Conservation (phyloP, 495 filamentous ascomycete genomes). For the Penicillium egyptiacum region DNA sequence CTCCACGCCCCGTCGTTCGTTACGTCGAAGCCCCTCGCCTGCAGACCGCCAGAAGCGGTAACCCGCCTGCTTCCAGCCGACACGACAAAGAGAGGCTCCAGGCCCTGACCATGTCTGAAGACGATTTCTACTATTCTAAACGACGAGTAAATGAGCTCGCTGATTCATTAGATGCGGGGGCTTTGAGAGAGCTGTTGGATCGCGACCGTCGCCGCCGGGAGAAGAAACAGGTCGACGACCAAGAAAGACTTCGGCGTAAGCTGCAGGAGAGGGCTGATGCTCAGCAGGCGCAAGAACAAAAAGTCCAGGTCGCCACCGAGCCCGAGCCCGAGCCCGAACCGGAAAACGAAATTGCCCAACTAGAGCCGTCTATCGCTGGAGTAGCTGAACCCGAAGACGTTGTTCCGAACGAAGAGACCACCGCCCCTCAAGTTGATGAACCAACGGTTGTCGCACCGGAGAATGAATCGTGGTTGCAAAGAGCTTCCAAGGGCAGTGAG, state of each 20-base stretch:
- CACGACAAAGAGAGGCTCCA: slow-evolving; percentile 42
- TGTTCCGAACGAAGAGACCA: not conserved
- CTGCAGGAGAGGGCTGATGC: slow-evolving; percentile 69
- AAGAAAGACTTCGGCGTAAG: slow-evolving; percentile 66
- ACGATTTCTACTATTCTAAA: slow-evolving; percentile 59
- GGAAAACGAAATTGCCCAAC: not conserved
- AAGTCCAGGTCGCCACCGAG: slow-evolving; percentile 26
- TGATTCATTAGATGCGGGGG: slow-evolving; percentile 75
- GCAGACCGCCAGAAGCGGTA: slow-evolving; percentile 35
- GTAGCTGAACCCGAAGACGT: slow-evolving; percentile 2
- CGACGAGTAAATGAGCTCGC: slow-evolving; percentile 78
- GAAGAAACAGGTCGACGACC: slow-evolving; percentile 67
- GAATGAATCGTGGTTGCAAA: slow-evolving; percentile 38
- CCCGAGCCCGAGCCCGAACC: slow-evolving; percentile 6
- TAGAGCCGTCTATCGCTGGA: slow-evolving; percentile 6
- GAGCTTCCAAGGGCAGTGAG: slow-evolving; percentile 30
- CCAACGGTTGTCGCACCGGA: slow-evolving; percentile 10
- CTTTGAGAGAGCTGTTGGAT: slow-evolving; percentile 80
- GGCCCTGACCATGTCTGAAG: slow-evolving; percentile 54
- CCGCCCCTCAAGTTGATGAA: slow-evolving; percentile 7
- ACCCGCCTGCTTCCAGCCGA: slow-evolving; percentile 39
- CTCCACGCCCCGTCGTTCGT: slow-evolving; percentile 76
- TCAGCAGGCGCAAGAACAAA: slow-evolving; percentile 48
- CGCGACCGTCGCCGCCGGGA: slow-evolving; percentile 76
- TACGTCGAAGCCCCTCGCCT: slow-evolving; percentile 64